A percentile compares a stretch with the other conserved stretches of the same genome.
phyloP scores from a whole-genome alignment of 768 basidiomycete genomes.

The Scleroderma citrinum region DNA sequence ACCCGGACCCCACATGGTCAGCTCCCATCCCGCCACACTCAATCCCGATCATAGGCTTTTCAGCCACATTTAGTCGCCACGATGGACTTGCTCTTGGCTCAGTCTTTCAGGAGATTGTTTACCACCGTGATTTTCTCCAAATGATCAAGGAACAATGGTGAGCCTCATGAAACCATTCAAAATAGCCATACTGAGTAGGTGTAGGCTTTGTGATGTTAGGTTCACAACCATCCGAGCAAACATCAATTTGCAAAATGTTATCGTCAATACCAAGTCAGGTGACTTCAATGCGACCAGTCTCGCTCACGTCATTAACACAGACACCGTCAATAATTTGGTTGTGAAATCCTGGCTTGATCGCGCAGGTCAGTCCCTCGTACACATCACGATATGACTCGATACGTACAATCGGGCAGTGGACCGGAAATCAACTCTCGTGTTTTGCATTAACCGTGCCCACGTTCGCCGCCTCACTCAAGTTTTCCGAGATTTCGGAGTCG shows the following conservation, averaged over 20 bases:
- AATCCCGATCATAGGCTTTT: conserved; percentile 89
- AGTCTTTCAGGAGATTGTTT: conserved; percentile 88
- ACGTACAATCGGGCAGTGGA: conserved; percentile 30
- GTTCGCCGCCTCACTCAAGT: conserved; percentile 64
- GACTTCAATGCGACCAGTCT: conserved; percentile 81
- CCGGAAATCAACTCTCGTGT: conserved; percentile 87
- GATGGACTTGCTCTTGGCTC: conserved; percentile 86
- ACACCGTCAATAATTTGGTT: conserved; percentile 68
- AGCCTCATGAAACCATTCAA: neutral
- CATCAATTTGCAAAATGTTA: conserved; percentile 63
- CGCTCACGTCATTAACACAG: conserved; percentile 76
- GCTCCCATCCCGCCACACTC: conserved; percentile 36
- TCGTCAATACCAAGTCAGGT: conserved; percentile 59
- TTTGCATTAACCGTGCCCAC: conserved; percentile 83
- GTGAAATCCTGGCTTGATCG: conserved; percentile 83
- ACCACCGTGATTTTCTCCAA: conserved; percentile 82
- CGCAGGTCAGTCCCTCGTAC: conserved; percentile 47
- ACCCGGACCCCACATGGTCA: conserved; percentile 41
- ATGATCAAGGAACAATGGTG: conserved; percentile 94
- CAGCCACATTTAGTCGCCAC: conserved; percentile 90
- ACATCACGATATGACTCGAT: neutral
- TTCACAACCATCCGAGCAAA: conserved; percentile 79
- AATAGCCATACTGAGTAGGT: neutral
- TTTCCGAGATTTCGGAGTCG: conserved; percentile 72
- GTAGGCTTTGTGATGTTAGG: conserved; percentile 77